phyloP scores from a whole-genome alignment of 106 monocot species.

The Dendrobium chrysotoxum region DNA sequence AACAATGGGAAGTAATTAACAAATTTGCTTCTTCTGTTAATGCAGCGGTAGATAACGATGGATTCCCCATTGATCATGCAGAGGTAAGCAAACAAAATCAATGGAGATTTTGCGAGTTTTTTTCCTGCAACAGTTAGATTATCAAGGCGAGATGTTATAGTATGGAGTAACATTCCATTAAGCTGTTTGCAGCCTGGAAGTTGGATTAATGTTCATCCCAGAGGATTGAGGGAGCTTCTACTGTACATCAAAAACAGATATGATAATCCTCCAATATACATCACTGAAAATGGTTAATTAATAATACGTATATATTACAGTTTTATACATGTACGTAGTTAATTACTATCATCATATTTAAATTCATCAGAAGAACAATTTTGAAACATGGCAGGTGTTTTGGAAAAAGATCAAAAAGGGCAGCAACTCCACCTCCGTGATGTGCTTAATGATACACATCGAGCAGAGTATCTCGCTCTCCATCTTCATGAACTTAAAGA shows the following conservation, averaged over 20 bases:
- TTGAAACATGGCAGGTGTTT: not conserved
- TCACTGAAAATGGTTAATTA: slow-evolving; percentile 17
- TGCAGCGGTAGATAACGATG: not conserved
- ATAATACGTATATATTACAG: not conserved
- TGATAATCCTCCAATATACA: slow-evolving; percentile 10
- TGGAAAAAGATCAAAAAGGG: slow-evolving; percentile 19
- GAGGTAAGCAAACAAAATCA: slow-evolving; percentile 2
- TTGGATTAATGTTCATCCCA: slow-evolving; percentile 12
- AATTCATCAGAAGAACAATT: not conserved
- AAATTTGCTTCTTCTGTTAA: not conserved
- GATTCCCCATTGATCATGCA: slow-evolving; percentile 1
- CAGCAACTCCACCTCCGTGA: slow-evolving; percentile 18
- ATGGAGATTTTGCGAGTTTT: not conserved
- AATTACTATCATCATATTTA: not conserved
- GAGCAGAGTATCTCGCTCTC: slow-evolving; percentile 6
- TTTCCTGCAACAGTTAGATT: not conserved
- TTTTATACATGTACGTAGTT: too few species aligned
- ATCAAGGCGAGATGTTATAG: not conserved
- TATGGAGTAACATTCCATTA: not conserved
- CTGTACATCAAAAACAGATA: slow-evolving; percentile 5
- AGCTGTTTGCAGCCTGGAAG: slow-evolving; percentile 1
- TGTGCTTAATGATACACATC: slow-evolving; percentile 23
- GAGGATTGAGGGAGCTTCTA: slow-evolving; percentile 5
- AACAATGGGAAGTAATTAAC: too few species aligned
- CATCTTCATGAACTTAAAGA: slow-evolving; percentile 9